Evolutionary conservation across 352 stramenopile species (phyloP).

Genomic region (Stephanocyclus meneghinianus): DNA sequence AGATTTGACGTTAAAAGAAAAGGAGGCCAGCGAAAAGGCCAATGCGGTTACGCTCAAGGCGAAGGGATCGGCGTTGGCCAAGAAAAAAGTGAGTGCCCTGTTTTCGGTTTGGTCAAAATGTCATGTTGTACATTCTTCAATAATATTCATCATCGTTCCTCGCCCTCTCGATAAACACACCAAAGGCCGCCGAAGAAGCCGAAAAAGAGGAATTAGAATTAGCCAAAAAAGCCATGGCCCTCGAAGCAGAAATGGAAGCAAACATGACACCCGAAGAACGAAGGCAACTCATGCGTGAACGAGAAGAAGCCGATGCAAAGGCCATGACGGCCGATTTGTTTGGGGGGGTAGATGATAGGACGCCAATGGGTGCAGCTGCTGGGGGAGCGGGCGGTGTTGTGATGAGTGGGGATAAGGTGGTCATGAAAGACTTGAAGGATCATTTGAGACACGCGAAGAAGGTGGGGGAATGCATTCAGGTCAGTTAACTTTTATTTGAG

Average conservation of each 20-base stretch:
- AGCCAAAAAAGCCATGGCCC: slow-evolving; percentile 75
- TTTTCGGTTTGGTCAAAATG: background rate
- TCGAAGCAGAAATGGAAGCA: slow-evolving; percentile 80
- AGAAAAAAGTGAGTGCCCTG: slow-evolving; percentile 61
- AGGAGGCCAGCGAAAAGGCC: slow-evolving; percentile 53
- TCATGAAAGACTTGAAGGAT: slow-evolving; percentile 82
- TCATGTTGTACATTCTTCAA: background rate
- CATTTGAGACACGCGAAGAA: slow-evolving; percentile 83
- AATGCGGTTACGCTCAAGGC: slow-evolving; percentile 59
- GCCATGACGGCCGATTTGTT: slow-evolving; percentile 81
- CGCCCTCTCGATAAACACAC: background rate
- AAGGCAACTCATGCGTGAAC: slow-evolving; percentile 50
- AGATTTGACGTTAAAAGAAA: slow-evolving; percentile 81
- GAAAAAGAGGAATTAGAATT: slow-evolving; percentile 74
- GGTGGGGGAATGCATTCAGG: slow-evolving; percentile 71
- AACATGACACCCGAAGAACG: slow-evolving; percentile 80
- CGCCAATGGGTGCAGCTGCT: background rate
- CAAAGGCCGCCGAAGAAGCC: slow-evolving; percentile 51
- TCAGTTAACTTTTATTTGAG: slow-evolving; percentile 34
- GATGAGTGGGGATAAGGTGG: slow-evolving; percentile 65
- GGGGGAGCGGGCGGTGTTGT: slow-evolving; percentile 20
- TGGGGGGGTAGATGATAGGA: slow-evolving; percentile 62
- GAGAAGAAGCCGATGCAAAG: slow-evolving; percentile 74
- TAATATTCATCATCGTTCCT: background rate
- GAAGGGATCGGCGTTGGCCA: slow-evolving; percentile 77